Base-by-base conservation (phyloP, 345 rosid species). In the Combretum micranthum region DNA sequence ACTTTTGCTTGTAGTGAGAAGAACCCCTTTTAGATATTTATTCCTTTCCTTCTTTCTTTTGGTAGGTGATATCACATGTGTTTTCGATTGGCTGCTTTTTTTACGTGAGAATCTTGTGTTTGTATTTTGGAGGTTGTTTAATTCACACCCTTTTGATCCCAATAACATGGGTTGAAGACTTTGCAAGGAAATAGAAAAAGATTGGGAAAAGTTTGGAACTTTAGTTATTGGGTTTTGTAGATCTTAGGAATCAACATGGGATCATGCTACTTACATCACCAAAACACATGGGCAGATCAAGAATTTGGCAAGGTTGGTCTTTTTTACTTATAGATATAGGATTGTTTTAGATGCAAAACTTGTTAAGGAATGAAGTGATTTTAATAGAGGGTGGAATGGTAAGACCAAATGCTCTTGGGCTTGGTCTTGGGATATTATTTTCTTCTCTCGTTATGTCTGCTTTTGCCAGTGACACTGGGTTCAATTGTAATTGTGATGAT, bases 401-500 rank as follows among this genome's bases (percentile, higher is more conserved):
- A 65, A 86, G 87, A 69, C 74, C 80, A n/a, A 65, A 80, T 58
- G 69, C 78, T 77, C 63, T 74, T 57, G n/a, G n/a, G n/a, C n/a
- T n/a, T n/a, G 80, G 75, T n/a, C 64, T 84, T 62, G 71, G 80
- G 19, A 25, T 64, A 13, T 15, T 64, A 55, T 53, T 84, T 47
- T 72, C 69, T 64, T 72, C 55, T 46, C 73, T 82, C 6, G 15
- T 74, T 13, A 64, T 75, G 55, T 61, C 64, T 14, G 93, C 75
- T 56, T 72, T 73, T 55, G 90, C 90, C 79, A 19, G 79, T 8
- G 74, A 71, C 17, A 65, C 63, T 65, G 78, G 82, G 12, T 81
- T 70, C 25, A 61, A 83, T 55, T 93, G 99, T 64, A 93, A 87
- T 25, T 93, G 99, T 53, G 99, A 89, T 16, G 88, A 93, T 62